Conservation (phyloP, 2,329 filamentous ascomycete species). For the Colletotrichum destructivum region DNA sequence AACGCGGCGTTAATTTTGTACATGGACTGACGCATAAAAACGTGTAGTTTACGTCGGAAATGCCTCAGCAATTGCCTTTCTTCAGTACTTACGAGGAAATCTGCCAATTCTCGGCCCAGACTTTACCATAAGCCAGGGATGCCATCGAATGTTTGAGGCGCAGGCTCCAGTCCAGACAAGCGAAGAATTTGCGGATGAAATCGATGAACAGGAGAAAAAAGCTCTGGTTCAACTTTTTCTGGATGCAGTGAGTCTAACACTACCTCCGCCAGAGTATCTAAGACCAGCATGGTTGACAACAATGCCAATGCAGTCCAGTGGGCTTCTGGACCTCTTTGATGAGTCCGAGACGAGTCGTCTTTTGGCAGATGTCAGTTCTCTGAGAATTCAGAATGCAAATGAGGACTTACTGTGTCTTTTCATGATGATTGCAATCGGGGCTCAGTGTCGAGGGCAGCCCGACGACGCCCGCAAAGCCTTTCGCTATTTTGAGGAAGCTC, state of each 20-base stretch:
- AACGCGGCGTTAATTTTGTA: no score
- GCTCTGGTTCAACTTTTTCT: slow-evolving; percentile 11
- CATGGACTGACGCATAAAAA: not conserved
- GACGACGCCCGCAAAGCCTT: slow-evolving; percentile 44
- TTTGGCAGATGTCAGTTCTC: not conserved
- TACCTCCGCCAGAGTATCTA: not conserved
- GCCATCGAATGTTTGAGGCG: slow-evolving; percentile 68
- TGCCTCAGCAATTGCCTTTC: slow-evolving; percentile 68
- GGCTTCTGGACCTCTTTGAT: slow-evolving; percentile 53
- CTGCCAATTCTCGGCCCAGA: slow-evolving; percentile 68
- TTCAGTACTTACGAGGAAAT: slow-evolving; percentile 66
- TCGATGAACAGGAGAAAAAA: not conserved
- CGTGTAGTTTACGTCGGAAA: slow-evolving; percentile 63
- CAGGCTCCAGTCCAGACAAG: slow-evolving; percentile 45
- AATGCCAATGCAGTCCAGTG: slow-evolving; percentile 49
- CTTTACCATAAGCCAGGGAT: slow-evolving; percentile 66
- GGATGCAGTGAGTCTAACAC: slow-evolving; percentile 18
- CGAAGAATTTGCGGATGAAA: slow-evolving; percentile 11
- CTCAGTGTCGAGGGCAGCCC: slow-evolving; percentile 55
- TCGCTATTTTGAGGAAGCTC: slow-evolving; percentile 63
- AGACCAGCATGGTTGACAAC: not conserved
- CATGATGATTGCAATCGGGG: slow-evolving; percentile 67
- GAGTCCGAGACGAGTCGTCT: slow-evolving; percentile 2
- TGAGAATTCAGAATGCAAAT: not conserved
- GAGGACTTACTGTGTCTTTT: slow-evolving; percentile 45